These are phyloP conservation scores for Euphrasia confusa DNA, from an alignment of 257 asterid species.

Conservation along the genomic window DNA sequence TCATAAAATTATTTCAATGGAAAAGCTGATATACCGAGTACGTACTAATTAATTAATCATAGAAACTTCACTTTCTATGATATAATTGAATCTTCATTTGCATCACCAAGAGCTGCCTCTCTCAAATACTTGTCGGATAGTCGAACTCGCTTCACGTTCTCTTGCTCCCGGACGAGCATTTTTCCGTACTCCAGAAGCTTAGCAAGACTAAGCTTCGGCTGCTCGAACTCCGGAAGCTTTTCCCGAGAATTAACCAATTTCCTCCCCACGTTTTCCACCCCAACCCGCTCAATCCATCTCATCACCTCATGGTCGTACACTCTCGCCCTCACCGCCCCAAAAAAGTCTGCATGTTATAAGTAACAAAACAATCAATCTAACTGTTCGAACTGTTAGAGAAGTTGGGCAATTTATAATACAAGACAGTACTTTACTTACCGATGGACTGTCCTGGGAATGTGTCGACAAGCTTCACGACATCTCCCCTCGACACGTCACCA, in stretches of 20 bases:
- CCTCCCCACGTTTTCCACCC: constrained; percentile 41
- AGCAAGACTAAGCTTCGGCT: constrained; percentile 36
- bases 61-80: constrained; percentile 26
- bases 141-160: constrained; percentile 50
- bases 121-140: constrained; percentile 38
- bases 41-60: constrained; percentile 2
- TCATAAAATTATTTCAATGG: no score
- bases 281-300: constrained; percentile 40
- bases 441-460: constrained; percentile 48
- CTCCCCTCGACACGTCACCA: neutral
- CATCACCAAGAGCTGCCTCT: constrained; percentile 42
- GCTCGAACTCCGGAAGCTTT: constrained; percentile 40
- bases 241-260: constrained; percentile 49
- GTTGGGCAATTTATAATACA: no score
- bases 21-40: no score
- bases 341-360: constrained; percentile 13
- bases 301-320: constrained; percentile 55
- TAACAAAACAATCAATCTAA: no score
- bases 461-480: constrained; percentile 34
- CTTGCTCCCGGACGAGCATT: constrained; percentile 53
- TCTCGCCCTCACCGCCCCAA: constrained; percentile 28
- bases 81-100: constrained; percentile 34
- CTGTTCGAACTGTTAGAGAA: no score
- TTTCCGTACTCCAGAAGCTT: constrained; percentile 39
- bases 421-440: constrained; percentile 19